Conservation (phyloP, 176 grass and related monocot species). For the Rhipidocladum racemiflorum region DNA sequence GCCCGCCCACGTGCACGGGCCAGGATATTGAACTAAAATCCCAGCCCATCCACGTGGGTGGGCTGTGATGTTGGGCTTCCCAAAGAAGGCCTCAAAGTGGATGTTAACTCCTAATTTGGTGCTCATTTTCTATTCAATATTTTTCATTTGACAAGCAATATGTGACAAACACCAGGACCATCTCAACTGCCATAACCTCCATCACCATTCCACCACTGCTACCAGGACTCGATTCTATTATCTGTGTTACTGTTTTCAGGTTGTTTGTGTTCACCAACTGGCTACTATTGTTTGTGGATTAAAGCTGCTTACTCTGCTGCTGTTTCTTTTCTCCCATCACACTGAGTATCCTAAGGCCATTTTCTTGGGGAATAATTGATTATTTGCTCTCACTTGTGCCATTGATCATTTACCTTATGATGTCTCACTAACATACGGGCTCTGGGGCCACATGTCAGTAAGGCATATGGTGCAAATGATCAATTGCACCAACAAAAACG, state of each 20-base stretch:
- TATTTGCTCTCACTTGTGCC: too few species aligned
- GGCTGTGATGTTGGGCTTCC: too few species aligned
- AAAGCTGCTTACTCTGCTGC: background rate
- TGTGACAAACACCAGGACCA: background rate
- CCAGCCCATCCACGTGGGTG: too few species aligned
- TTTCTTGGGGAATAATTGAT: background rate
- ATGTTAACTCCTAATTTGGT: too few species aligned
- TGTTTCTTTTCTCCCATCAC: background rate
- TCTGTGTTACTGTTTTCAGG: background rate
- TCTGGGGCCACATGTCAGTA: too few species aligned
- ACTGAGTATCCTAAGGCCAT: background rate
- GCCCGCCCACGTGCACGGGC: too few species aligned
- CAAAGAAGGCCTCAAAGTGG: too few species aligned
- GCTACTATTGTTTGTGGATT: background rate
- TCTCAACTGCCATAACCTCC: background rate
- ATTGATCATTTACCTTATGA: too few species aligned
- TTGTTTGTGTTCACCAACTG: background rate
- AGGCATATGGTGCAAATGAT: too few species aligned
- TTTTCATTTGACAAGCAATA: background rate
- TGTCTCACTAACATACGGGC: too few species aligned
- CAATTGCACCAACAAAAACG: too few species aligned
- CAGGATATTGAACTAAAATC: too few species aligned
- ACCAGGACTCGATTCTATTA: background rate
- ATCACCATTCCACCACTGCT: background rate
- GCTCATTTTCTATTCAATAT: background rate